Evolutionary conservation across 495 filamentous ascomycete species (phyloP).

Genomic region (Lophium mytilinum): DNA sequence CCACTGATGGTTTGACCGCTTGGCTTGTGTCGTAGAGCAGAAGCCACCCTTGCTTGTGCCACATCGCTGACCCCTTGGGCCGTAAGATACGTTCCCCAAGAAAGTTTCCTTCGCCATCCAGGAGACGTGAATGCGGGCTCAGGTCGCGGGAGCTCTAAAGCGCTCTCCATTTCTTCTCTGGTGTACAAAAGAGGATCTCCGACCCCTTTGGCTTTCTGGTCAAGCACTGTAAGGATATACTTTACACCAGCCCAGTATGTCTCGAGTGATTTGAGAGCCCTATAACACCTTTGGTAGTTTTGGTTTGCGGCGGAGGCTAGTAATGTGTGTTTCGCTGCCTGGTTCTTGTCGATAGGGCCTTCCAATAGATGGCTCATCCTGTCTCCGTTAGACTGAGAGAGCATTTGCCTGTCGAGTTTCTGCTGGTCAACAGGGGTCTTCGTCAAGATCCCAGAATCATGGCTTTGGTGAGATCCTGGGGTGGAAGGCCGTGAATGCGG

Average conservation of each 20-base stretch:
- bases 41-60: slow-evolving; percentile 14
- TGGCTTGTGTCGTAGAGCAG: slow-evolving; percentile 11
- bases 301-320: slow-evolving; percentile 67
- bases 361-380: neutral
- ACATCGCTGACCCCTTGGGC: slow-evolving; percentile 13
- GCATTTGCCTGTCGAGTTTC: slow-evolving; percentile 17
- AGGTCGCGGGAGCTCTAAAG: slow-evolving; percentile 35
- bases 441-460: neutral
- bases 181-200: slow-evolving; percentile 74
- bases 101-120: slow-evolving; percentile 37
- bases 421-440: slow-evolving; percentile 39
- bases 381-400: slow-evolving; percentile 1
- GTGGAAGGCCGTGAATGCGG: slow-evolving; percentile 42
- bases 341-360: slow-evolving; percentile 8
- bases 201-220: slow-evolving; percentile 78
- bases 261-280: slow-evolving; percentile 66
- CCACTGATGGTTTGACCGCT: slow-evolving; percentile 15
- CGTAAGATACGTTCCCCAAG: slow-evolving; percentile 26
- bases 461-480: slow-evolving; percentile 5
- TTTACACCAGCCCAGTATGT: slow-evolving; percentile 78
- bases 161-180: slow-evolving; percentile 66
- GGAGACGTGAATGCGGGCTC: slow-evolving; percentile 37
- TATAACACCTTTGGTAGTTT: slow-evolving; percentile 76
- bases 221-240: slow-evolving; percentile 77
- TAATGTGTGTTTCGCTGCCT: slow-evolving; percentile 53